Conservation (phyloP, 345 rosid species). For the Sisymbrium irio region DNA sequence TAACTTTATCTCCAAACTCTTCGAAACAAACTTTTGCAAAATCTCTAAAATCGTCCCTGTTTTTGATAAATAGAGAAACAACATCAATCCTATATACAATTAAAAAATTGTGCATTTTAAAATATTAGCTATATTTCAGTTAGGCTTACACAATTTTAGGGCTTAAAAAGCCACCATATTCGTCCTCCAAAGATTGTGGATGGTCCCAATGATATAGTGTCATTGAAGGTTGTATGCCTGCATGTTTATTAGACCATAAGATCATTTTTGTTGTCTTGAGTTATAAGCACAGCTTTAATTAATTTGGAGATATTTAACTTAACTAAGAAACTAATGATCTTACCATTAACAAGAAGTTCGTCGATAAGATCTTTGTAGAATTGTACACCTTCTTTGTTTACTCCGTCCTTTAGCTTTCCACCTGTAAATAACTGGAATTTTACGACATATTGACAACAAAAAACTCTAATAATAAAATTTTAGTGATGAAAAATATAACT, state of each 20-base stretch:
- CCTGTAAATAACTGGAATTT: neutral
- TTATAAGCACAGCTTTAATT: neutral
- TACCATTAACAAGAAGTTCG: constrained; percentile 46
- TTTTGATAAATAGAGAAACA: neutral
- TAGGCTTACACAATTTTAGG: constrained; percentile 44
- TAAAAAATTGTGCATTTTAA: neutral
- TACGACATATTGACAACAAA: neutral
- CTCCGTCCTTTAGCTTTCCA: constrained; percentile 44
- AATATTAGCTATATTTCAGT: neutral
- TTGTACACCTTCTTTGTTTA: constrained; percentile 47
- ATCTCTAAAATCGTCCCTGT: constrained; percentile 47
- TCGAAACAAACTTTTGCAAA: constrained; percentile 42
- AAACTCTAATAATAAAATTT: neutral
- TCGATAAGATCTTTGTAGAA: constrained; percentile 49
- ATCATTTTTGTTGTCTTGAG: neutral
- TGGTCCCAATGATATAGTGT: constrained; percentile 58
- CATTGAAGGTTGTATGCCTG: constrained; percentile 46
- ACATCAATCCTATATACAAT: neutral
- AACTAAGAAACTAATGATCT: neutral
- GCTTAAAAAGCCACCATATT: constrained; percentile 49
- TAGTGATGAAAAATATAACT: neutral
- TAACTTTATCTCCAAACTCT: constrained; percentile 50
- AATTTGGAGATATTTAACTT: neutral
- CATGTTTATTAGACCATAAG: neutral
- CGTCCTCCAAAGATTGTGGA: constrained; percentile 50